Percentiles rank a stretch among this genome's conserved stretches.
Conservation (phyloP, 2,329 filamentous ascomycete genomes). For the Penicillium nordicum region DNA sequence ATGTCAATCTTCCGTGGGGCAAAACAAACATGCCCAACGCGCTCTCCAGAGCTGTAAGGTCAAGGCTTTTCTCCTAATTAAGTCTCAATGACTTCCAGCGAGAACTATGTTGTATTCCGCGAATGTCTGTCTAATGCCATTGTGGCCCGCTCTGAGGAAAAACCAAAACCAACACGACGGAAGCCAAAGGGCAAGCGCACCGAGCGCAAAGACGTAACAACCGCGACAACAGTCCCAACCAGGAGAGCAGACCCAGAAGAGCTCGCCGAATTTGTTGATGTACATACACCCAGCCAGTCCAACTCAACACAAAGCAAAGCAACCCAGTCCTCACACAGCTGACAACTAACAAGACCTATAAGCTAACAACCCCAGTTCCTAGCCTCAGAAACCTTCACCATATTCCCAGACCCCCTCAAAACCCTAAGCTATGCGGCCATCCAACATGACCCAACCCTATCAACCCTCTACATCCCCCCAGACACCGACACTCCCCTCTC, state of each 20-base stretch:
- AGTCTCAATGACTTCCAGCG: slow-evolving; percentile 23
- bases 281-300: slow-evolving; percentile 28
- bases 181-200: slow-evolving; percentile 20
- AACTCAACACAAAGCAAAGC: neutral
- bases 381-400: slow-evolving; percentile 64
- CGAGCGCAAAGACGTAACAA: slow-evolving; percentile 11
- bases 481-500: slow-evolving; percentile 51
- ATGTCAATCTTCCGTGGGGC: slow-evolving; percentile 18
- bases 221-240: slow-evolving; percentile 5
- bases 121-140: slow-evolving; percentile 70
- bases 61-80: neutral
- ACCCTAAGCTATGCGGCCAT: slow-evolving; percentile 59
- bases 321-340: neutral
- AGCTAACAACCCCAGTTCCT: slow-evolving; percentile 55
- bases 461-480: slow-evolving; percentile 50
- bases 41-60: neutral
- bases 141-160: slow-evolving; percentile 57
- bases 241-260: slow-evolving; percentile 57
- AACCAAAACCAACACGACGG: slow-evolving; percentile 39
- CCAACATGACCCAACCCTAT: slow-evolving; percentile 49
- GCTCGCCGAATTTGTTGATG: slow-evolving; percentile 73
- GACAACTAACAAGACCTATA: slow-evolving; percentile 6
- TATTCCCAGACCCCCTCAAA: slow-evolving; percentile 60
- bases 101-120: slow-evolving; percentile 66
- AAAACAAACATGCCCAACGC: neutral